Base-by-base conservation (phyloP, 2,329 filamentous ascomycete genomes). In the Diaporthe citriasiana region DNA sequence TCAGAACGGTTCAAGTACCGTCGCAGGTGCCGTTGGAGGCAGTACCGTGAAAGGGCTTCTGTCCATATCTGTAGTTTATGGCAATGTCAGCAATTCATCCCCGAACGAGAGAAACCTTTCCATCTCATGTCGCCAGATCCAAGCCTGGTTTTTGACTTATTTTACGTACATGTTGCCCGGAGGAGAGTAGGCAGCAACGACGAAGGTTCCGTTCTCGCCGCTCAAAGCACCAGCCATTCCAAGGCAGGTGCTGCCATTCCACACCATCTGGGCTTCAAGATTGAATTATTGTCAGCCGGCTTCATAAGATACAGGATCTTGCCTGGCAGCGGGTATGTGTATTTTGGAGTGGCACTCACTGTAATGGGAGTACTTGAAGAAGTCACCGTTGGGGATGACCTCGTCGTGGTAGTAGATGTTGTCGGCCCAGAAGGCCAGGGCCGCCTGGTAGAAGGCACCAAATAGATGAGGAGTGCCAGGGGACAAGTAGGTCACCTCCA, bases 131-230 rank as follows among this genome's bases (percentile, higher is more conserved):
- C 8, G n/a, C 42, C 3, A 22, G 19, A 19, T 1, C 17, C 7
- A 30, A 10, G 4, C 30, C 4, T 50, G 30, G 2, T 45, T 19
- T 45, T 60, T 2, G 35, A 7, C 8, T 5, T 6, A 15, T 30
- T 53, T 47, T 40, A 53, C 63, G 53, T 40, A 53, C 63, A 38
- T 4, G 63, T 68, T 53, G n/a, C 63, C 63, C 17, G 45, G 30
- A 12, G 47, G 63, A 40, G 47, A 68, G 47, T 68, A 68, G 17
- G 63, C 63, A 22, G 63, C 63, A 68, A 53, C 63, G 47, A 68
- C 63, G 6, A 68, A 68, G 15, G 63, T 53, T 38, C 63, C 47
- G 47, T 53, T 53, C 63, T 68, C 47, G n/a, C 15, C 15, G 63
- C 53, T 68, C n/a, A 1, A 38, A 17, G 63, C 63, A 12, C 63